Percentiles rank a stretch among this genome's conserved stretches.
Conservation (phyloP, 2,329 filamentous ascomycete species). For the Cladosporium sp. region DNA sequence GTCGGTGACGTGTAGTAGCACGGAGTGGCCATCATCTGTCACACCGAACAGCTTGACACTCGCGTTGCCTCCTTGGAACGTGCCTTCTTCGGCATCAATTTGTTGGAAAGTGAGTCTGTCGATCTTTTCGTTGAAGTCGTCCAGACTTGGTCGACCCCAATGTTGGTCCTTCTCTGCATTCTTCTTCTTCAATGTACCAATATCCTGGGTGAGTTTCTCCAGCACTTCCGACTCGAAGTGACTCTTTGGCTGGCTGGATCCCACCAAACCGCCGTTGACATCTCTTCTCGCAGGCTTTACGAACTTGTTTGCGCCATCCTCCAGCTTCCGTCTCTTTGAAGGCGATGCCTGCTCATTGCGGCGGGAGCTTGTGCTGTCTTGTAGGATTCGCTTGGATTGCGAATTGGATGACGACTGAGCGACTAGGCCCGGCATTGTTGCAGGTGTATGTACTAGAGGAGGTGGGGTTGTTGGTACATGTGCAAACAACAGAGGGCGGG, state of each 20-base stretch:
- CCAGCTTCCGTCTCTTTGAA: conserved; percentile 82
- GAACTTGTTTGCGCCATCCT: conserved; percentile 63
- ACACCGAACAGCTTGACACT: conserved; percentile 93
- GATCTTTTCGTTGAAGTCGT: conserved; percentile 61
- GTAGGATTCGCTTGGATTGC: conserved; percentile 46
- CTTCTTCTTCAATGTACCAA: conserved; percentile 77
- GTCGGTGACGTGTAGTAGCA: conserved; percentile 89
- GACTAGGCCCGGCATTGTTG: conserved; percentile 37
- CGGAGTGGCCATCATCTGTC: conserved; percentile 82
- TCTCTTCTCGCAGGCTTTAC: conserved; percentile 54
- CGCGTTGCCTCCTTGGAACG: conserved; percentile 70
- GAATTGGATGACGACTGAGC: conserved; percentile 25
- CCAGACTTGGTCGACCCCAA: conserved; percentile 71
- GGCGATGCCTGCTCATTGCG: conserved; percentile 51
- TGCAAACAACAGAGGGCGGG: conserved; percentile 4
- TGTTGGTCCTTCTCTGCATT: conserved; percentile 92
- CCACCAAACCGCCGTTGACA: conserved; percentile 56
- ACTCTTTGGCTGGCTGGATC: conserved; percentile 81
- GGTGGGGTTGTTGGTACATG: conserved; percentile 17
- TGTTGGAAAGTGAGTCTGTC: conserved; percentile 87
- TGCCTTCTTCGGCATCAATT: conserved; percentile 92
- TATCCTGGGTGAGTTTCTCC: conserved; percentile 94
- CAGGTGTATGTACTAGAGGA: background rate
- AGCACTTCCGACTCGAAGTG: conserved; percentile 91
- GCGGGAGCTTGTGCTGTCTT: conserved; percentile 47